Evolutionary conservation across 1,284 basidiomycete genomes (phyloP), one percentile per base, ranked within the genome.

Genomic region (Filobasidium uniguttulatum): DNA sequence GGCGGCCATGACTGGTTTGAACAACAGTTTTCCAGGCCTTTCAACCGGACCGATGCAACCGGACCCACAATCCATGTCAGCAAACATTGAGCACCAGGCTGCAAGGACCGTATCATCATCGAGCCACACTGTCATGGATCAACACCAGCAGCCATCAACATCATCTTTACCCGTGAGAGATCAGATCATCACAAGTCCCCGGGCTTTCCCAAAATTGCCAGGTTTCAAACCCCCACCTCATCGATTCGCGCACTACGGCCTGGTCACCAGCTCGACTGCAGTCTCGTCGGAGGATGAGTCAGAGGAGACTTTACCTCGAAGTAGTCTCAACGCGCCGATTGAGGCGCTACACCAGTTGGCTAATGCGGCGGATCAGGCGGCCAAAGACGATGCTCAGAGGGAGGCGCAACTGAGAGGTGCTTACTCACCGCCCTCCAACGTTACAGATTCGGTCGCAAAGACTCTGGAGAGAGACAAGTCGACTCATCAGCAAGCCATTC

Each of bases 161-260:
- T n/a, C 47, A 12, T 40, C 33, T 12, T 40, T 36, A 12, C 30
- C 31, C 10, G 31, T 12, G 12, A 25, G 31, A 12, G 23, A 29
- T n/a, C 9, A 40, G 30, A 4, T 25, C 46, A 49, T 44, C 29
- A 61, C 65, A 44, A 62, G 66, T 20, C n/a, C n/a, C n/a, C n/a
- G n/a, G n/a, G n/a, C n/a, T n/a, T 90, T 88, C 59, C 86, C 87
- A 8, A 81, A 85, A 29, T 73, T 89, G 15, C 87, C 88, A 26
- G 87, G 87, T 1, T 90, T 90, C 66, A 83, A 85, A 19, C 83
- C 87, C 23, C 87, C 86, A 82, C 80, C 82, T 26, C 85, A 89
- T 68, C 86, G 87, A 65, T 89, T 88, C 65, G 84, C 84, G 22
- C 84, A 83, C 14, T 91, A 91, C 62, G 88, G 87, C 62, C 2